Evolutionary conservation across 2,329 filamentous ascomycete species (phyloP), one percentile per base, ranked within the genome.

Genomic region (Hypomyces perniciosus): DNA sequence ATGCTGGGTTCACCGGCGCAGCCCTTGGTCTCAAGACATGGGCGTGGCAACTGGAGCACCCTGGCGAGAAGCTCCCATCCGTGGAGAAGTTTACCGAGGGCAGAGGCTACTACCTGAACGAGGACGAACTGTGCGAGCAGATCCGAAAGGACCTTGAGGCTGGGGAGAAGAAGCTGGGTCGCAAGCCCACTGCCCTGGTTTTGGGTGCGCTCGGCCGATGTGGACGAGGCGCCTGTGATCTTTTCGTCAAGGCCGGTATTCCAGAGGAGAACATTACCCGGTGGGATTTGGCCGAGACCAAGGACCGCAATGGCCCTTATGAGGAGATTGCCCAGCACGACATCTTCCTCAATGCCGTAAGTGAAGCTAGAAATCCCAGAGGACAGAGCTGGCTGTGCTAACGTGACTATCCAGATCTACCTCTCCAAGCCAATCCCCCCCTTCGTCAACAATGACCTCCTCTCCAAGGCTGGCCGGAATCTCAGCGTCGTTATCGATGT

Each of bases 141-240:
- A 62, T 65, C 27, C 51, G 56, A 6, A 51, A 55, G 34, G 58
- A 64, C 26, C 34, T 95, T 52, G 71, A 76, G 37, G 82, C 90
- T 60, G 84, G 95, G 58, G 87, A 88, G 76, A 79, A 81, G 62
- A 78, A 81, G 37, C 74, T 95, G 28, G 80, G 81, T 62, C 67
- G 69, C 29, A 83, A 87, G 60, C 90, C 90, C 4, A 81, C 81
- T 56, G 82, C 90, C 54, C 80, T 97, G 54, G 84, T 96, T 48
- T 92, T 96, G 57, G 92, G 92, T 56, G 89, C 81, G 2, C 75
- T 86, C n/a, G 85, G 88, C 38, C 83, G 91, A 58, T 96, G 91
- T 65, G 90, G 91, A 50, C 82, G 79, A 42, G 92, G 92, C 55
- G 91, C 91, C 20, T 84, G 92, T 35, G 87, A 95, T 60, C 75